Percentiles rank a stretch among this genome's conserved stretches.
These are phyloP conservation scores for Daldinia sp. DNA, from an alignment of 2,329 filamentous ascomycete species.

Conservation along the genomic window DNA sequence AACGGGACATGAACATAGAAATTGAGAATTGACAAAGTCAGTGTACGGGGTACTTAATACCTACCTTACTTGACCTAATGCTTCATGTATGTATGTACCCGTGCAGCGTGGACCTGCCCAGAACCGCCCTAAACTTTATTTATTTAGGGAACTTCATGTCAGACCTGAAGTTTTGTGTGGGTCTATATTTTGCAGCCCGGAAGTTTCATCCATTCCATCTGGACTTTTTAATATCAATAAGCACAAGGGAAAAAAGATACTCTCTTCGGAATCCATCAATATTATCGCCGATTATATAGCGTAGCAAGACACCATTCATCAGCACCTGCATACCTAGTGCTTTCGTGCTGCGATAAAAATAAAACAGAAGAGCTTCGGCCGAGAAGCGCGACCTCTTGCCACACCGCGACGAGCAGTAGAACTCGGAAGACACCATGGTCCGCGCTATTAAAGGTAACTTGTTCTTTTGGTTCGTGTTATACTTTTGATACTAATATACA, in stretches of 20 bases:
- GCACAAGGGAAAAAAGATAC: neutral
- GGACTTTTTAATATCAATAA: neutral
- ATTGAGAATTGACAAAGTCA: neutral
- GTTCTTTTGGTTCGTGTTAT: neutral
- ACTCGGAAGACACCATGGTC: conserved; percentile 41
- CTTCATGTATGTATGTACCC: neutral
- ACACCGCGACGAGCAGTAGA: neutral
- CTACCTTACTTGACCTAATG: neutral
- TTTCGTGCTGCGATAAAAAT: neutral
- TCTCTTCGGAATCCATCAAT: conserved; percentile 3
- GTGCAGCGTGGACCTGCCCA: neutral
- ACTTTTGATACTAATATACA: conserved; percentile 25
- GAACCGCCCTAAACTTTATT: conserved; percentile 31
- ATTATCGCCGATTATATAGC: no score
- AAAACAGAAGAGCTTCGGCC: conserved; percentile 1
- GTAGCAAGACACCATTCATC: neutral
- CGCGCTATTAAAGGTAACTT: conserved; percentile 49
- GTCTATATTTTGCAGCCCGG: neutral
- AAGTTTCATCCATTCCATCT: conserved; percentile 12
- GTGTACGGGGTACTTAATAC: neutral
- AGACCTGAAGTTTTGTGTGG: neutral
- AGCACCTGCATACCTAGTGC: neutral
- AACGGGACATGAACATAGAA: neutral
- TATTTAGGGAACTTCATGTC: conserved; percentile 18
- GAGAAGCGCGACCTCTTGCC: neutral